Base-by-base conservation (phyloP, 805 yeast species). In the Jamesozyma spencerorum region DNA sequence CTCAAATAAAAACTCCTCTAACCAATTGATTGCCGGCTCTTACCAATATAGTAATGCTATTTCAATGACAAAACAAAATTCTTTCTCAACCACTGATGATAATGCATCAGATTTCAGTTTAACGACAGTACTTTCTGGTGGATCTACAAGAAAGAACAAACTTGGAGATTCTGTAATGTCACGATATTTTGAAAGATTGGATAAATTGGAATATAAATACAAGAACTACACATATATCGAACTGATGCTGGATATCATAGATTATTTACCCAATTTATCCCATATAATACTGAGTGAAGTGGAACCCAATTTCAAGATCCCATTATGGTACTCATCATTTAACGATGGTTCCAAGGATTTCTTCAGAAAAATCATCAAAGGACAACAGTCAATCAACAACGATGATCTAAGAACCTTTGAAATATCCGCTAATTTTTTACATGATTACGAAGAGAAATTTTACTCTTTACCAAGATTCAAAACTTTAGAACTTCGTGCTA, bases 231-330 rank as follows among this genome's bases (percentile, higher is more conserved):
- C 64, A 3, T 67, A 66, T 42, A 59, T 65, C n/a, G 62, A 63
- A 8, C 39, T 62, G 15, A 49, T 66, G 55, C 45, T 66, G n/a
- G 67, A 63, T 33, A 61, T 75, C 12, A 58, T 75, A 12, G 67
- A 65, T 33, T 66, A 68, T 28, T 61, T 74, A 6, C 77, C 71
- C 32, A 75, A 74, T 32, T 45, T 76, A 7, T 53, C 63, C 26
- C 60, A 60, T 18, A 48, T 77, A 5, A 50, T 54, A 13, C 45
- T 77, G 10, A 57, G 60, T 17, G 70, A 75, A 35, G 66, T 77
- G 1, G 67, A 77, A 4, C 77, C 78, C 5, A 68, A 68, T 18
- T 77, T 77, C 49, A 68, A 70, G 27, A 70, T 77, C 13, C 75
- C 79, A 3, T 56, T 76, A 15, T 60, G 63, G 63, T 60, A 60